Base-by-base conservation (phyloP, 768 basidiomycete genomes). In the Pleurotus ostreatus region DNA sequence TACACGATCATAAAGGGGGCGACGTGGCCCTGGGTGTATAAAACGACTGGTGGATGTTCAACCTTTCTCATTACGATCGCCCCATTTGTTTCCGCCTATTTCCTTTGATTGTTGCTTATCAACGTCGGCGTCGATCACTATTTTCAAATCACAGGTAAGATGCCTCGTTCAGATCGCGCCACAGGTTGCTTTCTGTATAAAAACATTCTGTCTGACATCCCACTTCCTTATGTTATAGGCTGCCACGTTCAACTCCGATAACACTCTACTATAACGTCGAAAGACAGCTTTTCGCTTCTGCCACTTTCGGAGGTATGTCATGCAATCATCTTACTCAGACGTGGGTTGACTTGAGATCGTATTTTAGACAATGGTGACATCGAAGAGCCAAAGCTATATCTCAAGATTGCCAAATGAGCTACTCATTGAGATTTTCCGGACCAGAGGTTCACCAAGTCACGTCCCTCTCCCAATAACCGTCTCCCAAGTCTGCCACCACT, bases 351-450 rank as follows among this genome's bases (percentile, higher is more conserved):
- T 16, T 15, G 7, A 0, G 12, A 16, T 44, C 3, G 20, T 12
- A 3, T n/a, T 16, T 5, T 20, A 44, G 41, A 44, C 8, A n/a
- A 44, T 44, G 41, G 2, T 6, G 30, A 34, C 30, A 34, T 11
- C 30, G 1, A 34, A 2, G 11, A 2, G 7, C 30, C 30, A 34
- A 9, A 34, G 30, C 30, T 15, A 39, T 9, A 53, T 43, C 5
- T 40, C 51, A 37, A 53, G 15, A 22, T 38, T 53, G 11, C 51
- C 51, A 15, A 53, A 53, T 23, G 51, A 53, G 22, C 20, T 53
- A 2, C 51, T 53, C 23, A 5, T 53, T 22, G 51, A 53, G 20
- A 53, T 53, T 39, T 53, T 53, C 37, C 37, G 39, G 1, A 11
- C 38, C n/a, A 53, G 51, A 41, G 23, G 39, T 23, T 53, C 51